Evolutionary conservation across 352 stramenopile species (phyloP).

Genomic region (Pythium chondricola): DNA sequence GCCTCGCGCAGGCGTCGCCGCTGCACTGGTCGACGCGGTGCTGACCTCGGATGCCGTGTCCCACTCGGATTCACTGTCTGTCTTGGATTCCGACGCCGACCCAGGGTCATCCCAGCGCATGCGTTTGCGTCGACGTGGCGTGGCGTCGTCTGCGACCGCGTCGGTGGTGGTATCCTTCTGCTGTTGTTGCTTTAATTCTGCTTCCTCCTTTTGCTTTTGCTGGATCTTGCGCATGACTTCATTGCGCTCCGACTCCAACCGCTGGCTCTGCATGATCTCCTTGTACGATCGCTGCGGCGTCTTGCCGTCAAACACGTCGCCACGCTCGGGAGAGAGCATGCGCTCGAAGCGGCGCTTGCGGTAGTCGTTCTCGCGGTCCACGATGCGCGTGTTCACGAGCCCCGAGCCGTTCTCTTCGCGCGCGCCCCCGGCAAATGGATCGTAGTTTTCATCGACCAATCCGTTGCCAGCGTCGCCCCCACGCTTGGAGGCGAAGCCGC

Average conservation of each 20-base stretch:
- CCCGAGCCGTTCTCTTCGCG: constrained; percentile 83
- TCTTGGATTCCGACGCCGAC: constrained; percentile 34
- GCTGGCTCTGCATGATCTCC: constrained; percentile 90
- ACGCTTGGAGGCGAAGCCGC: neutral
- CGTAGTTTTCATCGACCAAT: constrained; percentile 77
- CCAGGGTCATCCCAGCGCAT: constrained; percentile 85
- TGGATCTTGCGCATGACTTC: constrained; percentile 86
- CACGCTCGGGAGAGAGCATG: constrained; percentile 83
- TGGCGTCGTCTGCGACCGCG: constrained; percentile 11
- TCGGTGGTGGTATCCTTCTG: constrained; percentile 7
- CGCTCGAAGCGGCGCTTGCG: constrained; percentile 86
- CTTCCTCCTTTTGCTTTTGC: constrained; percentile 70
- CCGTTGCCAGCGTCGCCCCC: constrained; percentile 24
- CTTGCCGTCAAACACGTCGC: constrained; percentile 86
- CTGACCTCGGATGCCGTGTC: constrained; percentile 47
- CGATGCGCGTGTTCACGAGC: constrained; percentile 92
- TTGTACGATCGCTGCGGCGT: constrained; percentile 78
- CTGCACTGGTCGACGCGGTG: constrained; percentile 25
- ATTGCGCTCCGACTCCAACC: constrained; percentile 79
- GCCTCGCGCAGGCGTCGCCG: constrained; percentile 43
- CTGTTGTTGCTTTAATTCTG: constrained; percentile 35
- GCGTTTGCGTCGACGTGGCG: constrained; percentile 50
- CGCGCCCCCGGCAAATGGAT: constrained; percentile 80
- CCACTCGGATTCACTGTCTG: constrained; percentile 69
- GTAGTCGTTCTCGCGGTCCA: constrained; percentile 91